Percentiles rank a stretch among this genome's conserved stretches.
Conservation (phyloP, 176 grass and related monocot species). For the Phoenix dactylifera region DNA sequence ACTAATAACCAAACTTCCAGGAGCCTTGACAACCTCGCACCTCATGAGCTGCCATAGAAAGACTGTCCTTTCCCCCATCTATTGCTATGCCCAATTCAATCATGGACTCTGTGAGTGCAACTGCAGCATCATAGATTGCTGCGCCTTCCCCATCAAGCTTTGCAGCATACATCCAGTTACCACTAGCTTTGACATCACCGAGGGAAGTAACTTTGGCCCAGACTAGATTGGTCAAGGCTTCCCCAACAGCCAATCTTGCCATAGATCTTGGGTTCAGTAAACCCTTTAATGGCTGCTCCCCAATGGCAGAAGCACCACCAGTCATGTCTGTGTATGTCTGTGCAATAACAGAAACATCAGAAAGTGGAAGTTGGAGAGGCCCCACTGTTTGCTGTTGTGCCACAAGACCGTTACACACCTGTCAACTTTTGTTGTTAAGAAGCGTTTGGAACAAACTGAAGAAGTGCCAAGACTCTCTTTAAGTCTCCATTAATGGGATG, state of each 20-base stretch:
- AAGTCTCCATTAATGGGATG: constrained; percentile 63
- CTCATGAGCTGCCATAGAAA: constrained; percentile 88
- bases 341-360: constrained; percentile 89
- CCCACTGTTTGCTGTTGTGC: constrained; percentile 87
- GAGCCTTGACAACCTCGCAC: constrained; percentile 78
- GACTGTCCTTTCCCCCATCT: constrained; percentile 90
- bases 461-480: constrained; percentile 65
- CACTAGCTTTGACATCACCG: constrained; percentile 75
- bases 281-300: constrained; percentile 81
- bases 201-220: constrained; percentile 84
- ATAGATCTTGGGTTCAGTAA: constrained; percentile 77
- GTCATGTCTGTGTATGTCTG: constrained; percentile 68
- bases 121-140: constrained; percentile 78
- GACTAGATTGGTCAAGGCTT: constrained; percentile 90
- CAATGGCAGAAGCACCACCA: constrained; percentile 78
- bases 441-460: constrained; percentile 87
- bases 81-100: constrained; percentile 88
- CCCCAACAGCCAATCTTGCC: constrained; percentile 74
- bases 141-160: constrained; percentile 90
- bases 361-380: constrained; percentile 70
- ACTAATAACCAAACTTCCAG: constrained; percentile 88
- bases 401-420: constrained; percentile 86
- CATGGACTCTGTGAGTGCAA: constrained; percentile 74
- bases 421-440: constrained; percentile 93
- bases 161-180: constrained; percentile 99